A percentile compares a stretch with the other conserved stretches of the same genome.
Evolutionary conservation across 2,329 filamentous ascomycete species (phyloP).

Genomic region (Alternaria alternata): DNA sequence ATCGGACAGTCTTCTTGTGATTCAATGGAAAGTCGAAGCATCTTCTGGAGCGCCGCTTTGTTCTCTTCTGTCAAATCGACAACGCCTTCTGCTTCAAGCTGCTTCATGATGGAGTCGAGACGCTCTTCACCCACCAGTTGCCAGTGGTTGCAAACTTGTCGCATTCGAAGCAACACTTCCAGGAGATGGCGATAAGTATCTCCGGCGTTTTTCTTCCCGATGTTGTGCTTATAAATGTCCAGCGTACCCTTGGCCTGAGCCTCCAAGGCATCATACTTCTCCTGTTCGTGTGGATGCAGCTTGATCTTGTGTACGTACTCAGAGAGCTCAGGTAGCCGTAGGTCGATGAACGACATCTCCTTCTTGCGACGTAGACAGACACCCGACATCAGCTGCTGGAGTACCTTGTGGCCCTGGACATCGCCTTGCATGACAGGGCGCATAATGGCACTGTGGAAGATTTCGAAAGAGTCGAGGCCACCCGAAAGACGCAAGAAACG

Average conservation of each 20-base stretch:
- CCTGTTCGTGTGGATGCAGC: conserved; percentile 75
- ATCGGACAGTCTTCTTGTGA: conserved; percentile 83
- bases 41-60: conserved; percentile 72
- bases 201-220: conserved; percentile 53
- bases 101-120: conserved; percentile 73
- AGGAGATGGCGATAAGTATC: conserved; percentile 74
- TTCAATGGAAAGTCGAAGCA: conserved; percentile 79
- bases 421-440: conserved; percentile 70
- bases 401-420: conserved; percentile 66
- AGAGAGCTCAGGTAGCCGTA: conserved; percentile 77
- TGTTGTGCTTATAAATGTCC: conserved; percentile 63
- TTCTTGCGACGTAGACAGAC: conserved; percentile 84
- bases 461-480: conserved; percentile 73
- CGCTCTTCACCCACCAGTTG: conserved; percentile 75
- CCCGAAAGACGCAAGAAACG: conserved; percentile 80
- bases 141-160: conserved; percentile 91
- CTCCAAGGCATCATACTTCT: conserved; percentile 76
- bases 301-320: conserved; percentile 80
- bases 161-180: conserved; percentile 80
- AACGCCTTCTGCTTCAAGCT: conserved; percentile 72
- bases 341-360: conserved; percentile 86
- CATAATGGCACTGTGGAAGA: conserved; percentile 77
- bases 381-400: conserved; percentile 80
- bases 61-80: conserved; percentile 78
- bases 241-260: conserved; percentile 78